Percentiles rank a stretch among this genome's conserved stretches.
These are phyloP conservation scores for Penicillium sp. DNA, from an alignment of 2,329 filamentous ascomycete species.

Conservation along the genomic window DNA sequence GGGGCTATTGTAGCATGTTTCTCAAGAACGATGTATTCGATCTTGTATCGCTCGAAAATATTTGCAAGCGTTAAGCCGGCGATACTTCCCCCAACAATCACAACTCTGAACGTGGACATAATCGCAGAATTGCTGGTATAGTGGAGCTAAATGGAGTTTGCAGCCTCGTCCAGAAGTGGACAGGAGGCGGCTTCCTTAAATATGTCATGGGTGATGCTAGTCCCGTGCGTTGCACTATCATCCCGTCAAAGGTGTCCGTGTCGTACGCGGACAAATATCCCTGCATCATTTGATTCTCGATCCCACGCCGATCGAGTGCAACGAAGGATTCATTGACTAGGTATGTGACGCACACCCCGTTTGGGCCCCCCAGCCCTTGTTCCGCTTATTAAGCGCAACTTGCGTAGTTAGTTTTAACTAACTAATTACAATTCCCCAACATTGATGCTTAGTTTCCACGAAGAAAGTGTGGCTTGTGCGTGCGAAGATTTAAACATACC, in stretches of 20 bases:
- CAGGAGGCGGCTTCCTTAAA: neutral
- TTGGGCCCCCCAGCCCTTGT: neutral
- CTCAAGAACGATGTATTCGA: constrained; percentile 60
- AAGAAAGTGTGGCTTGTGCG: neutral
- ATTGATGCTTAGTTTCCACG: neutral
- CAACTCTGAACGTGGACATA: constrained; percentile 37
- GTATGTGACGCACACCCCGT: neutral
- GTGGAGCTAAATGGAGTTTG: neutral
- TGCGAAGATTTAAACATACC: neutral
- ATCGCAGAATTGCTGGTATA: neutral
- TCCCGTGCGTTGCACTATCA: neutral
- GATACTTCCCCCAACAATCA: constrained; percentile 59
- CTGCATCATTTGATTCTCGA: neutral
- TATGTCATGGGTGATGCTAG: neutral
- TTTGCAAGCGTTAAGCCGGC: constrained; percentile 56
- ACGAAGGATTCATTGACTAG: neutral
- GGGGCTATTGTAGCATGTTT: constrained; percentile 29
- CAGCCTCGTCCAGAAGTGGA: neutral
- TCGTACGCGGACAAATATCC: neutral
- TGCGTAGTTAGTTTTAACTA: no score
- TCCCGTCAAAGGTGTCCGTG: neutral
- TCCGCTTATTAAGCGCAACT: neutral
- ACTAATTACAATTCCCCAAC: neutral
- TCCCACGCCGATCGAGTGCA: neutral
- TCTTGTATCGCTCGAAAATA: constrained; percentile 52